A percentile compares a stretch with the other conserved stretches of the same genome.
phyloP scores from a whole-genome alignment of 768 basidiomycete genomes.

The Agrocybe pediades region DNA sequence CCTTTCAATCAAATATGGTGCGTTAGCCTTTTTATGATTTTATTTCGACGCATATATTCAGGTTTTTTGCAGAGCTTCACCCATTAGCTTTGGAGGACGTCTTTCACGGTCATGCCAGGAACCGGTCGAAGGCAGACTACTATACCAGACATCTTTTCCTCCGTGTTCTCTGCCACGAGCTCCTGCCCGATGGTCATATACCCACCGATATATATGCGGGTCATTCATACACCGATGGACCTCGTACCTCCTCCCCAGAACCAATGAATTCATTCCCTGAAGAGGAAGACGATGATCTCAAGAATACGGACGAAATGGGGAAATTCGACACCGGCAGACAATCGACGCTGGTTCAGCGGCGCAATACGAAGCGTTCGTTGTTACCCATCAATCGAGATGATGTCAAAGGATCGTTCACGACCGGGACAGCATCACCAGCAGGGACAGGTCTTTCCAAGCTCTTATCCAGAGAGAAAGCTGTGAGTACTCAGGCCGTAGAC shows the following conservation, averaged over 20 bases:
- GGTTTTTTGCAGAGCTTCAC: constrained; percentile 52
- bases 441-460: constrained; percentile 16
- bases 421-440: constrained; percentile 7
- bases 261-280: constrained; percentile 25
- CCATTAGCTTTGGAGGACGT: constrained; percentile 75
- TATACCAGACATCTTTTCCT: constrained; percentile 72
- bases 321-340: constrained; percentile 1
- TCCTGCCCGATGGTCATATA: constrained; percentile 33
- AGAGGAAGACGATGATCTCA: constrained; percentile 9
- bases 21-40: constrained; percentile 17
- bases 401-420: constrained; percentile 1
- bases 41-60: not conserved
- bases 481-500: constrained; percentile 6
- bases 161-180: constrained; percentile 64
- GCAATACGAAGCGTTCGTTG: constrained; percentile 11
- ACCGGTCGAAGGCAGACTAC: constrained; percentile 71
- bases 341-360: constrained; percentile 5
- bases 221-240: constrained; percentile 24
- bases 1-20: constrained; percentile 65
- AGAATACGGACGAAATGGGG: constrained; percentile 10
- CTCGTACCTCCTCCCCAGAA: constrained; percentile 39
- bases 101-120: constrained; percentile 53
- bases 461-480: constrained; percentile 23
- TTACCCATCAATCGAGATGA: constrained; percentile 24
- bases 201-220: constrained; percentile 17